Base-by-base conservation (phyloP, 164 flowering plant genomes). In the Nymphaea thermarum region DNA sequence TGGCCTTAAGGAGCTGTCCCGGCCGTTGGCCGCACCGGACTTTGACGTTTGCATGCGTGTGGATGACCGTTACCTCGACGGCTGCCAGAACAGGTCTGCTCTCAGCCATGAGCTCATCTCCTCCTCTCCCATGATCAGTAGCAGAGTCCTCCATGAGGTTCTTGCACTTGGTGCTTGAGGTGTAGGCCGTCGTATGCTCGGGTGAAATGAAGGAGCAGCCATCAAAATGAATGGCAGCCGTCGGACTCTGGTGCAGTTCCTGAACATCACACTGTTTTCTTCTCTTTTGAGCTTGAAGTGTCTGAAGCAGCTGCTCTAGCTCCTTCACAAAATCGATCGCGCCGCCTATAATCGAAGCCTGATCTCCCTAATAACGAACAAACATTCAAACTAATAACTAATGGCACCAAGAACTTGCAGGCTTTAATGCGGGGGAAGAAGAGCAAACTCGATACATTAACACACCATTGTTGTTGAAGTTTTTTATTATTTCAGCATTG, bases 311-410 rank as follows among this genome's bases (percentile, higher is more conserved):
- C 62, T 87, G 89, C 65, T 87, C 90, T 45, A 87, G 65, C 67
- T 85, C 87, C 68, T 82, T 87, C 51, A 86, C 88, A 44, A 82
- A 87, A 65, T 87, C 85, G n/a, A 87, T 86, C 67, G 93, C 93
- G 4, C 90, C 93, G 41, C 90, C 90, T 3, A 87, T 72, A 0
- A 87, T 80, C 0, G 93, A 85, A 41, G 90, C 93, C 74, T 87
- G 93, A 76, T 87, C 93, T 4, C 88, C 93, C 93, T 87, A 45
- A 41, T 62, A 17, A 55, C 36, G 36, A 25, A 25, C 36, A 25
- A 25, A 25, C 36, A 25, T 25, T 25, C 36, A 25, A 25, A 25
- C 36, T 0, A 25, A 25, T 25, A 25, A 25, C 36, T 25, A 25
- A n/a, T n/a, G n/a, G n/a, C n/a, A n/a, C n/a, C n/a, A n/a, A n/a